Percentiles rank a stretch among this genome's conserved stretches.
Conservation (phyloP, 1,139 yeast species). For the Scheffersomyces titani region DNA sequence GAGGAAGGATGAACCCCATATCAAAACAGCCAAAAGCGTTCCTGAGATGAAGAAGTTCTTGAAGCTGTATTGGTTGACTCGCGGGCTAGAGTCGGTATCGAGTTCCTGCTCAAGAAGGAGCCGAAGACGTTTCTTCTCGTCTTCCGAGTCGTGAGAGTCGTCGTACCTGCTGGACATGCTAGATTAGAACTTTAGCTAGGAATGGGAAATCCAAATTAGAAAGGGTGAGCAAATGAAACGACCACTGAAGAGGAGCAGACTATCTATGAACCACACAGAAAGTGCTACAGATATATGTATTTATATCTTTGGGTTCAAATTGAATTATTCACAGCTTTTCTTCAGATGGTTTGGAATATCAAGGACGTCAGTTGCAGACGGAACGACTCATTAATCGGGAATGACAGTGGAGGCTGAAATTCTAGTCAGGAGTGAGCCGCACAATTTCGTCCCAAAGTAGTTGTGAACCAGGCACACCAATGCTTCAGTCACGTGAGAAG, state of each 20-base stretch:
- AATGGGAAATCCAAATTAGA: not conserved
- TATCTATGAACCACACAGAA: not conserved
- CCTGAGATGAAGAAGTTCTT: slow-evolving; percentile 21
- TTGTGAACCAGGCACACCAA: not conserved
- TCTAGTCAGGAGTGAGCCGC: not conserved
- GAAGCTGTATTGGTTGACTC: slow-evolving; percentile 5
- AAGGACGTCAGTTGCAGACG: not conserved
- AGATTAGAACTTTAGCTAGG: not conserved
- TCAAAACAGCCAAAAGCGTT: slow-evolving; percentile 26
- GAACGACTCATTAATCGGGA: not conserved
- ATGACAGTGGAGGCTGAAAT: not conserved
- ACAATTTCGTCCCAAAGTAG: not conserved
- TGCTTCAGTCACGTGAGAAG: not conserved
- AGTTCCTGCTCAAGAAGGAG: not conserved
- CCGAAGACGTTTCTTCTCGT: slow-evolving; percentile 13
- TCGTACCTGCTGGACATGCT: not conserved
- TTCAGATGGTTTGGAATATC: not conserved
- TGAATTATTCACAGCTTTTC: not conserved
- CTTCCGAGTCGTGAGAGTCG: not conserved
- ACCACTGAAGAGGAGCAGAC: not conserved
- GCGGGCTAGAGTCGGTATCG: not conserved
- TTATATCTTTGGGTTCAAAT: too few species aligned
- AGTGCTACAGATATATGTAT: not conserved
- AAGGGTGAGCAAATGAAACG: not conserved
- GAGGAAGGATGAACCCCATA: slow-evolving; percentile 44